Evolutionary conservation across 2,329 filamentous ascomycete genomes (phyloP).

Genomic region (Paracoccidioides lutzii): DNA sequence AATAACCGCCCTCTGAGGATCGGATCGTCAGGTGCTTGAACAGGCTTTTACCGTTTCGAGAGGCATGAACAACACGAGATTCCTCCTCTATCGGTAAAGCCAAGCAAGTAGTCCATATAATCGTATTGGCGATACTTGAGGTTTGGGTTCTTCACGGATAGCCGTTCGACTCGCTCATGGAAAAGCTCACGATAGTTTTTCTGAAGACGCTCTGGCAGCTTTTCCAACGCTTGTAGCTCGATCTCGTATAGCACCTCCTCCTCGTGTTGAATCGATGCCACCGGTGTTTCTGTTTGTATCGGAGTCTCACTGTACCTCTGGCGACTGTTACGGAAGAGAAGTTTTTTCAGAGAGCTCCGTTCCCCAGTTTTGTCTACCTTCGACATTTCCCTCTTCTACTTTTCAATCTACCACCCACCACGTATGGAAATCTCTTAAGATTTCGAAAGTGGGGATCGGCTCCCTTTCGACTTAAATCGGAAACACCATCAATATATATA

Average conservation of each 20-base stretch:
- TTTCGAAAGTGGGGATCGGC: not conserved
- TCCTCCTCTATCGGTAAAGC: not conserved
- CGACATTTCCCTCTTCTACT: not conserved
- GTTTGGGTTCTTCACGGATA: slow-evolving; percentile 8
- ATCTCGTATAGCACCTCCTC: slow-evolving; percentile 19
- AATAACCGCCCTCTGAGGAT: not conserved
- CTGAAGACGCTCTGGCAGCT: slow-evolving; percentile 17
- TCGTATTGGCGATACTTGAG: slow-evolving; percentile 7
- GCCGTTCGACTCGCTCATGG: slow-evolving; percentile 12
- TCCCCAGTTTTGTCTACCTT: not conserved
- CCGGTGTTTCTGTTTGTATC: not conserved
- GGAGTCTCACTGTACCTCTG: not conserved
- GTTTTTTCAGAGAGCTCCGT: not conserved
- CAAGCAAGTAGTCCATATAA: not conserved
- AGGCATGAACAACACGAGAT: not conserved
- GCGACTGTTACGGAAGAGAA: not conserved
- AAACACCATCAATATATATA: no score
- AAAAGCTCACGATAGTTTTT: slow-evolving; percentile 19
- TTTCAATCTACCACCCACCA: not conserved
- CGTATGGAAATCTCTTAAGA: no score
- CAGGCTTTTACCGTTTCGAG: not conserved
- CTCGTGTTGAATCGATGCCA: slow-evolving; percentile 11
- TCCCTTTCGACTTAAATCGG: no score
- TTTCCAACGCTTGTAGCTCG: slow-evolving; percentile 16
- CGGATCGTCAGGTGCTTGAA: not conserved